Evolutionary conservation across 768 basidiomycete genomes (phyloP).

Genomic region (Agrocybe pediades): DNA sequence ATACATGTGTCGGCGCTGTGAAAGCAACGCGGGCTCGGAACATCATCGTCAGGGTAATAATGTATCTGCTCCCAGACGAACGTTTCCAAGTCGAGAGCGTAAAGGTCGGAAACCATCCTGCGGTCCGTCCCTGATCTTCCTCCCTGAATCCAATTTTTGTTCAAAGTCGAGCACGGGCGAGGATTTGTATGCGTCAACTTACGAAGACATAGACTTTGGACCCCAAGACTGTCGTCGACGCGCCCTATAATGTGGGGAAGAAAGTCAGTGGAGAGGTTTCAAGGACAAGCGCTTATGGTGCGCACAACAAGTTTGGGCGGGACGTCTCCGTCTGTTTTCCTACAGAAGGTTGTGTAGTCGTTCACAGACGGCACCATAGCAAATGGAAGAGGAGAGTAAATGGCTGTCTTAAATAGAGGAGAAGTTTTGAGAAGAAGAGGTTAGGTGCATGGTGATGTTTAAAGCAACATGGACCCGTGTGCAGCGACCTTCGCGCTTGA

Average conservation of each 20-base stretch:
- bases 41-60: conserved; percentile 63
- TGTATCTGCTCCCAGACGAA: conserved; percentile 78
- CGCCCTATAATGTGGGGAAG: conserved; percentile 53
- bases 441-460: conserved; percentile 5
- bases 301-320: conserved; percentile 87
- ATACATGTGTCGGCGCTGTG: conserved; percentile 87
- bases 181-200: conserved; percentile 26
- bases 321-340: conserved; percentile 82
- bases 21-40: conserved; percentile 89
- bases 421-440: conserved; percentile 8
- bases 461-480: too few species aligned
- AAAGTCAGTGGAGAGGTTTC: neutral
- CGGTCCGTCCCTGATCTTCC: conserved; percentile 86
- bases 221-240: conserved; percentile 86
- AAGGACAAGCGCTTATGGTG: conserved; percentile 12
- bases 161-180: conserved; percentile 1
- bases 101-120: conserved; percentile 89
- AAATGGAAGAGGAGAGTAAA: conserved; percentile 6
- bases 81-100: conserved; percentile 82
- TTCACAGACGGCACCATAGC: conserved; percentile 78
- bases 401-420: neutral
- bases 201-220: conserved; percentile 91
- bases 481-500: too few species aligned
- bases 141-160: conserved; percentile 58
- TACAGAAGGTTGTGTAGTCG: conserved; percentile 85